Base-by-base conservation (phyloP, 2,329 filamentous ascomycete species). In the Talaromyces albobiverticillius region DNA sequence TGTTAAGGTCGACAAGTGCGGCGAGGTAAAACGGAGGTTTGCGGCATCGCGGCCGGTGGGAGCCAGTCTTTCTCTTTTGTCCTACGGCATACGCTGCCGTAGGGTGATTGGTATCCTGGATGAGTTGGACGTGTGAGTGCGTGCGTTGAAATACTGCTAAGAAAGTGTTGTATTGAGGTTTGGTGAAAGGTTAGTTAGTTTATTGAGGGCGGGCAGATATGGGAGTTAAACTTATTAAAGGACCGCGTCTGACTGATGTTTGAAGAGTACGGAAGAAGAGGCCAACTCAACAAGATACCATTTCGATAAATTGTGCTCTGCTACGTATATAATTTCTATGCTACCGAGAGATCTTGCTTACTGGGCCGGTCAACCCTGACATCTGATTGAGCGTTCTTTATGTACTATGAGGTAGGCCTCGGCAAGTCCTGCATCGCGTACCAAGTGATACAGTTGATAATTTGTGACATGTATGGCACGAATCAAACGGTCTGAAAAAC, bases 41-140 rank as follows among this genome's bases (percentile, higher is more conserved):
- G 66, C 64, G 60, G 61, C 69, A 71, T 71, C 65, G 66, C 67
- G 64, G 64, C 61, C 64, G 69, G 60, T 62, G 65, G 65, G 67
- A 71, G 70, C 70, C 70, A 72, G 70, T 64, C 67, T 71, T 53
- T 53, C 34, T 16, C 31, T 71, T 61, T 58, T 59, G 45, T 32
- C 38, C 59, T 60, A 64, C 69, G 68, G 70, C 69, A 67, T 68
- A 65, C 67, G 67, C 67, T 41, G 56, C 57, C 57, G 57, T 56
- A 50, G 45, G 23, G 22, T 53, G 9, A 3, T 36, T 43, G 7
- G 32, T 18, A 20, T 13, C 2, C 14, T 36, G n/a, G 10, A 40
- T 29, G 5, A 5, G 5, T 29, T 29, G n/a, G 36, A 40, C n/a
- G 16, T 4, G 36, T 6, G 36, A 40, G 36, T 20, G 36, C 13